A percentile compares a stretch with the other conserved stretches of the same genome.
These are phyloP conservation scores for Botrytis elliptica DNA, from an alignment of 2,329 filamentous ascomycete genomes.

Conservation along the genomic window DNA sequence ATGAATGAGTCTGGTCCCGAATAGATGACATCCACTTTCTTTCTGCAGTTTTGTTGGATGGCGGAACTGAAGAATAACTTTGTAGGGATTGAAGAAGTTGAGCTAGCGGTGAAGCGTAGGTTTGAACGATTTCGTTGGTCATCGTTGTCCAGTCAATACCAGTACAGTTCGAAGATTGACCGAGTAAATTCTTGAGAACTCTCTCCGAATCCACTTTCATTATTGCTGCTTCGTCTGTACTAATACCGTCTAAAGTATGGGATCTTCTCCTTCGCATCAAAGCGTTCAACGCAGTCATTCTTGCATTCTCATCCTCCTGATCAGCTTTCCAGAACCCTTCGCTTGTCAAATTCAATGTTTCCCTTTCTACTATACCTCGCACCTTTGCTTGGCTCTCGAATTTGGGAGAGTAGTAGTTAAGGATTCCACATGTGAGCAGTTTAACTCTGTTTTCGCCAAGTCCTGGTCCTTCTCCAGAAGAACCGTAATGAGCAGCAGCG, in stretches of 20 bases:
- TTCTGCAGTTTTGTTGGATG: slow-evolving; percentile 34
- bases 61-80: slow-evolving; percentile 25
- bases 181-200: slow-evolving; percentile 35
- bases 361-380: slow-evolving; percentile 40
- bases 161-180: slow-evolving; percentile 38
- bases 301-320: slow-evolving; percentile 28
- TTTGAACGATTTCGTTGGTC: slow-evolving; percentile 45
- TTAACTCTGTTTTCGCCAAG: slow-evolving; percentile 45
- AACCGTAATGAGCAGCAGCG: slow-evolving; percentile 46
- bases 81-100: slow-evolving; percentile 37
- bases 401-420: slow-evolving; percentile 47
- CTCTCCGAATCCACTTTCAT: slow-evolving; percentile 41
- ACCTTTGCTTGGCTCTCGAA: slow-evolving; percentile 39
- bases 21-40: slow-evolving; percentile 39
- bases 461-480: slow-evolving; percentile 42
- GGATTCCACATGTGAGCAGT: slow-evolving; percentile 44
- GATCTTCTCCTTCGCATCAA: slow-evolving; percentile 42
- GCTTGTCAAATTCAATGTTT: slow-evolving; percentile 44
- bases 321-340: slow-evolving; percentile 43
- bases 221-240: slow-evolving; percentile 37
- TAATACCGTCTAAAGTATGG: slow-evolving; percentile 41
- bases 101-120: slow-evolving; percentile 41
- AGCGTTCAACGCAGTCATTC: slow-evolving; percentile 37
- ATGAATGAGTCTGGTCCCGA: slow-evolving; percentile 44
- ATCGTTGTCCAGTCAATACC: slow-evolving; percentile 47